A percentile compares a stretch with the other conserved stretches of the same genome.
Evolutionary conservation across 1,284 basidiomycete species (phyloP).

Genomic region (Nidula niveotomentosa): DNA sequence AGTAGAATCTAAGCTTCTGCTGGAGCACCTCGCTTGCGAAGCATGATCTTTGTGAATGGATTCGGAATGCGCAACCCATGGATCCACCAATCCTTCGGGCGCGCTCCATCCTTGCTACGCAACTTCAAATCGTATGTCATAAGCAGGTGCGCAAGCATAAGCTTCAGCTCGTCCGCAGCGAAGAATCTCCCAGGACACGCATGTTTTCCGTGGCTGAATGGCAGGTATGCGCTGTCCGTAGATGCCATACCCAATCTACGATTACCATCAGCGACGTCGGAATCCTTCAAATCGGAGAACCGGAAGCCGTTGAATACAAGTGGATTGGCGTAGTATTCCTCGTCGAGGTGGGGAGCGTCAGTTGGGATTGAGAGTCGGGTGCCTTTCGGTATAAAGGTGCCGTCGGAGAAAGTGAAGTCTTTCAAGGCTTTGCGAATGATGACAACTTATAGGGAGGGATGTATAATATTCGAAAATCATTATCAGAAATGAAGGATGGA

Average conservation of each 20-base stretch:
- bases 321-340: conserved; percentile 12
- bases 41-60: no score
- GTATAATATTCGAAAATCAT: background rate
- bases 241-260: conserved; percentile 5
- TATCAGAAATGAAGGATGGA: background rate
- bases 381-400: conserved; percentile 36
- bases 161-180: conserved; percentile 39
- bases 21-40: no score
- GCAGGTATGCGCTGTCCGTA: conserved; percentile 18
- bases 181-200: conserved; percentile 42
- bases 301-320: conserved; percentile 13
- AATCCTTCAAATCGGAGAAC: conserved; percentile 8
- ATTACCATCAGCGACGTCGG: background rate
- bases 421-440: conserved; percentile 30
- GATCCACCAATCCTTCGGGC: background rate
- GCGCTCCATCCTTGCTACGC: conserved; percentile 16
- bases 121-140: conserved; percentile 40
- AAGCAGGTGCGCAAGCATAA: conserved; percentile 37
- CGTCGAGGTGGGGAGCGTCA: conserved; percentile 18
- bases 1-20: no score
- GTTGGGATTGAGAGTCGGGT: conserved; percentile 22
- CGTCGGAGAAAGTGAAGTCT: conserved; percentile 41
- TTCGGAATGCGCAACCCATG: no score
- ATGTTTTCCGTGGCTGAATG: conserved; percentile 21
- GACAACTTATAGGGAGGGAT: conserved; percentile 17